Conservation (phyloP, 495 filamentous ascomycete genomes). For the Aspergillus asperescens region DNA sequence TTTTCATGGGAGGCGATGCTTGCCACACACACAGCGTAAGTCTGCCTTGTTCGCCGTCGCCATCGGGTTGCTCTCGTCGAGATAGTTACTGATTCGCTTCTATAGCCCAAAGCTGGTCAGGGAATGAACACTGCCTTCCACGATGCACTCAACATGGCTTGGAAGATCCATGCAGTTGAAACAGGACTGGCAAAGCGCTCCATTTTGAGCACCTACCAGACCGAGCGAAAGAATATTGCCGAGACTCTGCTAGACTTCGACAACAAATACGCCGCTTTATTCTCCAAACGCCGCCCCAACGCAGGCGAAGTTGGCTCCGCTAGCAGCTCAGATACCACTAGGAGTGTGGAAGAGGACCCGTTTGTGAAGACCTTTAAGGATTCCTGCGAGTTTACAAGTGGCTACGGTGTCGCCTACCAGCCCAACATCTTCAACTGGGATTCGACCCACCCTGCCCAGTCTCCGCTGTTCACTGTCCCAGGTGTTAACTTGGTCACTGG, state of each 20-base stretch:
- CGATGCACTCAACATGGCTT: conserved; percentile 66
- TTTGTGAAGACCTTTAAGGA: conserved; percentile 63
- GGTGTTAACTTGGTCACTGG: conserved; percentile 60
- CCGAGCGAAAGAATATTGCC: conserved; percentile 66
- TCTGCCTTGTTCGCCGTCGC: conserved; percentile 5
- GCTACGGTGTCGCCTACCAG: conserved; percentile 59
- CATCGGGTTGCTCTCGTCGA: background rate
- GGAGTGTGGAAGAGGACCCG: conserved; percentile 47
- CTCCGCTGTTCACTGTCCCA: conserved; percentile 57
- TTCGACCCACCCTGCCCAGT: conserved; percentile 64
- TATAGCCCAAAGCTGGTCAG: conserved; percentile 57
- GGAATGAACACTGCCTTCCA: conserved; percentile 51
- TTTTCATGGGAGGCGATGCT: conserved; percentile 60
- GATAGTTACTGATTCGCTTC: conserved; percentile 14
- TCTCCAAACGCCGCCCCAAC: conserved; percentile 55
- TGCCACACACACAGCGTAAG: conserved; percentile 63
- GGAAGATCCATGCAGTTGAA: conserved; percentile 71
- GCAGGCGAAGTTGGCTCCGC: conserved; percentile 52
- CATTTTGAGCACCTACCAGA: conserved; percentile 63
- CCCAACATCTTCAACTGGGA: conserved; percentile 67
- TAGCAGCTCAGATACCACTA: conserved; percentile 27
- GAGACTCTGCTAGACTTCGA: conserved; percentile 70
- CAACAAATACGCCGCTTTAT: conserved; percentile 57
- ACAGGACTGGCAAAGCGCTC: conserved; percentile 53
- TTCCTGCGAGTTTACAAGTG: conserved; percentile 60